Evolutionary conservation across 345 rosid genomes (phyloP), one percentile per base, ranked within the genome.

Genomic region (Murraya koenigii): DNA sequence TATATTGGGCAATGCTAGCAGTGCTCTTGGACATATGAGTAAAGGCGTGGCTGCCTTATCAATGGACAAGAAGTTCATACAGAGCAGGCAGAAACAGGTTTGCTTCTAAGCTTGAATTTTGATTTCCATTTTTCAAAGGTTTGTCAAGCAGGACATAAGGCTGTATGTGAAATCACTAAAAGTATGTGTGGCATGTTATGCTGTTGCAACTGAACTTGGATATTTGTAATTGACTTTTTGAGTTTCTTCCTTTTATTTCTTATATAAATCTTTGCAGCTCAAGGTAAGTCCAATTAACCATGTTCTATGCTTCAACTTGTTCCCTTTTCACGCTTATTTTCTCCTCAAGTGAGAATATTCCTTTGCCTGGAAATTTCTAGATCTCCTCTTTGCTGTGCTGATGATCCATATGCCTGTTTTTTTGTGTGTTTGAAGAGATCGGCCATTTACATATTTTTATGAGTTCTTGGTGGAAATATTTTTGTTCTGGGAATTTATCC

Each of bases 11-110:
- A 97, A 94, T 76, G 98, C 99, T 74, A 97, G 99, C 86, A 97
- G 98, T 76, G 99, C 99, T 2, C 98, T 92, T 80, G 99, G 98
- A 56, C 96, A 93, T 86, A 94, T 94, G 99, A 94, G 99, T 88
- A 94, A 94, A 90, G 97, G 99, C 65, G 92, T 91, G 52, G 99
- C 99, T 88, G 97, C 97, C 80, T 83, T 94, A 73, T 97, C 98
- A 75, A 94, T 97, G 99, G 99, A 94, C 81, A 93, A 94, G 81
- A 94, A 91, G 79, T 93, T 94, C 86, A 97, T 94, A 78, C 99
- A 97, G 85, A 84, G 97, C 85, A 89, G 96, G 66, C 95, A 91
- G 85, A 91, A 92, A 93, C 97, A 97, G 98, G 98, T 97, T 75
- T 71, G 72, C 75, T 64, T 54, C 26, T 65, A 5, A 82, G 74